Percentiles rank a stretch among this genome's conserved stretches.
Conservation (phyloP, 805 yeast species). For the Candida methanosorbosa region DNA sequence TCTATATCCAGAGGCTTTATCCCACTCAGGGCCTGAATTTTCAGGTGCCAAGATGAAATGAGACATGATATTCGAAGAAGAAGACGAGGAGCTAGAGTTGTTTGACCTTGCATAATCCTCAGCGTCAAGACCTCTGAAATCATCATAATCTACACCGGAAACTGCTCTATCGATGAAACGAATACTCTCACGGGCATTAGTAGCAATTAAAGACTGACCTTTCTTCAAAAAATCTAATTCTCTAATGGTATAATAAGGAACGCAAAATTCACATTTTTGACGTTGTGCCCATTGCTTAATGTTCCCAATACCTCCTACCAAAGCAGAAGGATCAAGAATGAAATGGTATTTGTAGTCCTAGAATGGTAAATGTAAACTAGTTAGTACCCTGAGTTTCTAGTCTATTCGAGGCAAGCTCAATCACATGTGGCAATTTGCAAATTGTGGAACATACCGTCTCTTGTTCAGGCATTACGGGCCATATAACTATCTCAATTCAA, state of each 20-base stretch:
- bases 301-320: conserved; percentile 61
- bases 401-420: too few relatives aligned
- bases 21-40: conserved; percentile 41
- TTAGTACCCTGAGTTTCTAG: too few relatives aligned
- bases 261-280: conserved; percentile 30
- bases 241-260: conserved; percentile 50
- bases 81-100: too few relatives aligned
- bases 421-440: too few relatives aligned
- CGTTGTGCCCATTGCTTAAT: conserved; percentile 52
- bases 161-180: conserved; percentile 43
- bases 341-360: conserved; percentile 28
- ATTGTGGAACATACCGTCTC: too few relatives aligned
- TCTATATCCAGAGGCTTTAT: conserved; percentile 35
- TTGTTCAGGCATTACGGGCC: too few relatives aligned
- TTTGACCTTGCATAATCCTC: too few relatives aligned
- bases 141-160: conserved; percentile 1
- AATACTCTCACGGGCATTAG: conserved; percentile 59
- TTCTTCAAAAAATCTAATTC: conserved; percentile 52
- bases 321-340: conserved; percentile 59
- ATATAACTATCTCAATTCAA: too few relatives aligned
- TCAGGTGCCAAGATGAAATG: conserved; percentile 30
- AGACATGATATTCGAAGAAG: too few relatives aligned
- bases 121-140: background rate
- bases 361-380: too few relatives aligned
- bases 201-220: conserved; percentile 45